Conservation (phyloP, 208 protist genomes). For the Crithidia acanthocephali region DNA sequence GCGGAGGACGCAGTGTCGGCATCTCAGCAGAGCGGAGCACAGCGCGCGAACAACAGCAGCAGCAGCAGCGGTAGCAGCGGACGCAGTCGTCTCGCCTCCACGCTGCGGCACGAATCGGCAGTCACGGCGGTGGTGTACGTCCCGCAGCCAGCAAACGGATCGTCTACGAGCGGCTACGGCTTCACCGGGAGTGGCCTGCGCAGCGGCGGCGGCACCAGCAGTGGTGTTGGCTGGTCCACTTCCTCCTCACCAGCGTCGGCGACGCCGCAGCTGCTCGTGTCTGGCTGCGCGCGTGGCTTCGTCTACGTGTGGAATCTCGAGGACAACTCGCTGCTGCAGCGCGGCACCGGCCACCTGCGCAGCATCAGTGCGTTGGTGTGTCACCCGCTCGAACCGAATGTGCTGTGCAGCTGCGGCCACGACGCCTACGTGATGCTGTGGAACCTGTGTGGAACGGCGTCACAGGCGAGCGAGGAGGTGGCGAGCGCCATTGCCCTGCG, state of each 20-base stretch:
- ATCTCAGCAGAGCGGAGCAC: conserved; percentile 25
- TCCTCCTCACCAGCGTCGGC: not conserved
- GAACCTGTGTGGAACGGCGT: conserved; percentile 35
- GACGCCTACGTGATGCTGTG: conserved; percentile 77
- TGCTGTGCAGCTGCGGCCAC: conserved; percentile 60
- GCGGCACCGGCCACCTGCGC: conserved; percentile 56
- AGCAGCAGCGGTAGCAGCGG: not conserved
- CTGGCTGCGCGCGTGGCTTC: conserved; percentile 89
- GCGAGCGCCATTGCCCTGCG: conserved; percentile 7
- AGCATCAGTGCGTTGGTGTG: conserved; percentile 58
- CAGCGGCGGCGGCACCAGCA: not conserved
- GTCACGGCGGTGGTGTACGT: conserved; percentile 75
- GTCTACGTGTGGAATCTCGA: conserved; percentile 86
- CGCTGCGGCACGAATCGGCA: conserved; percentile 36
- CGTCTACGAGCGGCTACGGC: not conserved
- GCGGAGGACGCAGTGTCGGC: conserved; percentile 31
- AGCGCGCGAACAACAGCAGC: conserved; percentile 27
- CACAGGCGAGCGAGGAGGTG: conserved; percentile 19
- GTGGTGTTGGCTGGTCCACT: no score
- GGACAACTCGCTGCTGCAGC: conserved; percentile 70
- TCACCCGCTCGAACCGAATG: conserved; percentile 47
- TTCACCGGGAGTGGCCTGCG: not conserved
- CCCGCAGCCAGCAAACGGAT: conserved; percentile 24
- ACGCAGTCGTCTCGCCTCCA: conserved; percentile 17
- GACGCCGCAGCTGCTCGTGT: conserved; percentile 58